phyloP scores from a whole-genome alignment of 2,329 filamentous ascomycete genomes.

The Paracoccidioides brasiliensis region DNA sequence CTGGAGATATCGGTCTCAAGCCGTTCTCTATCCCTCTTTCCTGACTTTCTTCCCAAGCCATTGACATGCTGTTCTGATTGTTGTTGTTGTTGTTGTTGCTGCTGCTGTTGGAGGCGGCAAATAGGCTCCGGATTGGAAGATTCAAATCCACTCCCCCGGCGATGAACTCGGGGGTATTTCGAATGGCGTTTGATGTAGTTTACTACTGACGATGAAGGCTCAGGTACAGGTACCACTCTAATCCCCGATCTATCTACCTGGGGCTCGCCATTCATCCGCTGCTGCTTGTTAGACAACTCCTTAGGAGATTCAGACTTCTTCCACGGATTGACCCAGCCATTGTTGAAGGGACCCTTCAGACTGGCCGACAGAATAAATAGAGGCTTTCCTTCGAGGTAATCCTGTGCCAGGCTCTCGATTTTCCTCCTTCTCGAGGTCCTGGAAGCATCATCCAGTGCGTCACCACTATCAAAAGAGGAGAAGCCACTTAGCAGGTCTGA shows the following conservation, averaged over 20 bases:
- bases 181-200: not conserved
- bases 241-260: not conserved
- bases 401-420: slow-evolving; percentile 29
- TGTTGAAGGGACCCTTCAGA: slow-evolving; percentile 33
- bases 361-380: slow-evolving; percentile 35
- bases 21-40: not conserved
- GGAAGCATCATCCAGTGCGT: slow-evolving; percentile 22
- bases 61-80: not conserved
- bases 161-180: not conserved
- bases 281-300: not conserved
- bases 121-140: not conserved
- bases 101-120: no score
- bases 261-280: not conserved
- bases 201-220: not conserved
- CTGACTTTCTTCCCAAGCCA: not conserved
- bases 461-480: slow-evolving; percentile 25
- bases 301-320: slow-evolving; percentile 2
- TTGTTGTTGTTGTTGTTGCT: not conserved
- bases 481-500: slow-evolving; percentile 14
- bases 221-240: not conserved
- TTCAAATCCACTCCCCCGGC: not conserved
- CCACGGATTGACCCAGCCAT: slow-evolving; percentile 37
- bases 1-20: not conserved
- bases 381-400: slow-evolving; percentile 30
- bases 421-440: slow-evolving; percentile 28